A percentile compares a stretch with the other conserved stretches of the same genome.
Conservation (phyloP, 306 rosid genomes). For the Phaseolus lunatus region DNA sequence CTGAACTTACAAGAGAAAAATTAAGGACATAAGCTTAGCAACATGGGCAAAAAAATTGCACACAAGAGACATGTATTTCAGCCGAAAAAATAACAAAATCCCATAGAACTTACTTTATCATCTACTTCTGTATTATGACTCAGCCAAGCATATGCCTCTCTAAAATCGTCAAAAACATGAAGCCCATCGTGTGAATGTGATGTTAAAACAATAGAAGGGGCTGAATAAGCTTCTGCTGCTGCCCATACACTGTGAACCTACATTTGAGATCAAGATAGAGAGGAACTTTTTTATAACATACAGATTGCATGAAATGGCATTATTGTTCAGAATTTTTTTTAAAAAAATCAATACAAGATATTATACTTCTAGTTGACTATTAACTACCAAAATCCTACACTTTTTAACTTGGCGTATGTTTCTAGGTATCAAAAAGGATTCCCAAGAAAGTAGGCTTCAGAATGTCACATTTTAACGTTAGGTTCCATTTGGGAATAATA, state of each 20-base stretch:
- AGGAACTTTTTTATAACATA: conserved; percentile 3
- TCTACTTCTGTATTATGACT: conserved; percentile 98
- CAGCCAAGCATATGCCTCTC: conserved; percentile 99
- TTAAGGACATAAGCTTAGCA: neutral
- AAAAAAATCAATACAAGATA: neutral
- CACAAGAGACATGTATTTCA: conserved; percentile 28
- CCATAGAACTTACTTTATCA: conserved; percentile 78
- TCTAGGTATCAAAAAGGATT: neutral
- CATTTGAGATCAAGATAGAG: conserved; percentile 43
- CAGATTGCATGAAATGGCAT: neutral
- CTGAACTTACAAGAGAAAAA: conserved; percentile 21
- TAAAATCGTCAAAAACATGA: conserved; percentile 98
- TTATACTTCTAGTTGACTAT: conserved; percentile 17
- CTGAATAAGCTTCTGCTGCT: conserved; percentile 99
- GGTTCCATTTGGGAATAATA: no score
- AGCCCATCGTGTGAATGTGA: conserved; percentile 85
- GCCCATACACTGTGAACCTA: conserved; percentile 99
- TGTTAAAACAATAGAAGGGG: conserved; percentile 98
- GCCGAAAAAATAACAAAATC: conserved; percentile 40
- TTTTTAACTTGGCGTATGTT: neutral
- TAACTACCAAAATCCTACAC: neutral
- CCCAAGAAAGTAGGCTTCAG: neutral
- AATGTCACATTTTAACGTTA: no score
- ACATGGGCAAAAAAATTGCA: neutral
- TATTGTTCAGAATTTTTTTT: no score